phyloP scores from a whole-genome alignment of 345 rosid genomes.

The Boechera stricta region DNA sequence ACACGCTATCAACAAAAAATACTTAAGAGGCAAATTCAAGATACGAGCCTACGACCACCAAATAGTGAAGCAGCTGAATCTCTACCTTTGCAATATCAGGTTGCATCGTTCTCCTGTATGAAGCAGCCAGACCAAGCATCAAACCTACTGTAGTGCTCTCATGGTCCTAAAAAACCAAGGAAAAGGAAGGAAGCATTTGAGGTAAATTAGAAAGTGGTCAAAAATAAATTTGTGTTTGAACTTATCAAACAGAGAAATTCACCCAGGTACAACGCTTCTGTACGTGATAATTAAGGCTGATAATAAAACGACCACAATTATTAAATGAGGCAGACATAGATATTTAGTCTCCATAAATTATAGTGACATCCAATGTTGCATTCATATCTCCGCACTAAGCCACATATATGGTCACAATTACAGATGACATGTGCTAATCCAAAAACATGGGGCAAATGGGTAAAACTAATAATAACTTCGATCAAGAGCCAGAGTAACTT shows the following conservation, averaged over 20 bases:
- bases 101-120: slow-evolving; percentile 93
- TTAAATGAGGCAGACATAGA: slow-evolving; percentile 27
- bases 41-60: slow-evolving; percentile 17
- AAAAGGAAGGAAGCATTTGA: slow-evolving; percentile 31
- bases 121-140: slow-evolving; percentile 97
- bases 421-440: slow-evolving; percentile 20
- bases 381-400: slow-evolving; percentile 15
- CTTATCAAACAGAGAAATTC: slow-evolving; percentile 13
- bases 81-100: slow-evolving; percentile 88
- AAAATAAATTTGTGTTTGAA: slow-evolving; percentile 21
- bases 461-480: slow-evolving; percentile 18
- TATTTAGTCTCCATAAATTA: slow-evolving; percentile 25
- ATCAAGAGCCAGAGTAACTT: slow-evolving; percentile 27
- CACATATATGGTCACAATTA: slow-evolving; percentile 20
- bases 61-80: slow-evolving; percentile 28
- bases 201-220: slow-evolving; percentile 14
- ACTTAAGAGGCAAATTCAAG: slow-evolving; percentile 16
- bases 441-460: background rate
- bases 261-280: slow-evolving; percentile 10
- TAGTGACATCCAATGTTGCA: slow-evolving; percentile 27
- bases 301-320: slow-evolving; percentile 4
- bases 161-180: slow-evolving; percentile 65
- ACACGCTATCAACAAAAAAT: slow-evolving; percentile 18
- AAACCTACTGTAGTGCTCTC: slow-evolving; percentile 91
- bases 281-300: slow-evolving; percentile 10